Conservation (phyloP, 495 filamentous ascomycete species). For the Lophium mytilinum region DNA sequence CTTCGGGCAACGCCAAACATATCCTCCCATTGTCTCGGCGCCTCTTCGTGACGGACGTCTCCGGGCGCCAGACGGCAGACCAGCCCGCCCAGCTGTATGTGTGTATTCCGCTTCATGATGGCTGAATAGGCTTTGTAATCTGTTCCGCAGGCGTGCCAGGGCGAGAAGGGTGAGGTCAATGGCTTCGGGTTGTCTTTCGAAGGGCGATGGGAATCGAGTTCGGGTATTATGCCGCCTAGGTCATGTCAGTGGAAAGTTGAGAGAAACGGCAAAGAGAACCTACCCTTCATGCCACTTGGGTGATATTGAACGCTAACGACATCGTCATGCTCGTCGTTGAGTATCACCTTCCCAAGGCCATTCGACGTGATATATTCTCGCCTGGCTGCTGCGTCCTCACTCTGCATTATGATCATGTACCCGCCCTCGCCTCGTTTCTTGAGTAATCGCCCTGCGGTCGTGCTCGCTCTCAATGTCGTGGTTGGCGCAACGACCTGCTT, state of each 20-base stretch:
- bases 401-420: constrained; percentile 34
- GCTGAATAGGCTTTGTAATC: constrained; percentile 17
- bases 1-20: constrained; percentile 26
- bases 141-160: constrained; percentile 28
- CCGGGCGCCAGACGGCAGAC: constrained; percentile 21
- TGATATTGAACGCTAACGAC: constrained; percentile 26
- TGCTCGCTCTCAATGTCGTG: constrained; percentile 2
- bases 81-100: constrained; percentile 23
- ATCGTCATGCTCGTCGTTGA: constrained; percentile 18
- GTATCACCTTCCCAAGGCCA: constrained; percentile 22
- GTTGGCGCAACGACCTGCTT: constrained; percentile 21
- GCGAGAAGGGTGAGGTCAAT: constrained; percentile 24
- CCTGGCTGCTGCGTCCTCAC: constrained; percentile 17
- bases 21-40: constrained; percentile 27
- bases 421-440: constrained; percentile 28
- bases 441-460: constrained; percentile 25
- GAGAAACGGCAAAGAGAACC: neutral
- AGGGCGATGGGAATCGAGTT: constrained; percentile 26
- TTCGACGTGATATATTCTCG: constrained; percentile 21
- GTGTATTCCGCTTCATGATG: constrained; percentile 19
- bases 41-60: constrained; percentile 21
- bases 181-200: constrained; percentile 19
- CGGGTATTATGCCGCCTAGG: constrained; percentile 28
- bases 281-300: constrained; percentile 29
- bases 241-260: neutral